Evolutionary conservation across 805 yeast species (phyloP), one percentile per base, ranked within the genome.

Genomic region (Metschnikowia cubensis): DNA sequence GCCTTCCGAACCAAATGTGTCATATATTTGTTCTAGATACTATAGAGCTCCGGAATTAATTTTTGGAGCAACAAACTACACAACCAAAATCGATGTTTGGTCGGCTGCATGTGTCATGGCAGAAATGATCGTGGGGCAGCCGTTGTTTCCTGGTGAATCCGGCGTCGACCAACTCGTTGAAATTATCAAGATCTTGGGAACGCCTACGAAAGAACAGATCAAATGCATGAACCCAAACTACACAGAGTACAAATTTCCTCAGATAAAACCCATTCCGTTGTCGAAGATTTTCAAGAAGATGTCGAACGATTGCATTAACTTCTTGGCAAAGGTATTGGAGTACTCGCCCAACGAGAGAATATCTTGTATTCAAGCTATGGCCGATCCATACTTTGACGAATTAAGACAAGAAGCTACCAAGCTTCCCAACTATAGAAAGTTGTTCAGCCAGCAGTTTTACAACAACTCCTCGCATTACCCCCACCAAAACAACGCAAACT

Each of bases 71-170:
- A 87, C 96, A 25, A 89, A 91, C 69, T 94, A 94, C 69, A 89
- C 98, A 6, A 90, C 97, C 31, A 91, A 92, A 68, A 94, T 94
- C 57, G 99, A 94, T 67, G 82, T 94, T 43, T 94, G 99, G 99
- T 88, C 96, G 13, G 89, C 96, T 13, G 97, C 96, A 18, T 94
- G 99, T 74, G 99, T 94, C 20, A 90, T 94, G 89, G 98, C 98
- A 4, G 99, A 94, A 71, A 74, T 94, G 61, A 82, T 91, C 55
- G 77, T 94, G 50, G 98, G 99, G 15, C 97, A 90, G 66, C 99
- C 99, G 13, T 74, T 94, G 57, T 94, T 94, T 72, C 99, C 99
- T 11, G 99, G 99, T 41, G 98, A 94, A 66, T 84, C 91, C 52
- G 98, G 99, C 35, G 92, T 94, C 51, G 99, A 94, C 67, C 99